Percentiles rank a stretch among this genome's conserved stretches.
Conservation (phyloP, 768 basidiomycete species). For the Kondoa subrosea region DNA sequence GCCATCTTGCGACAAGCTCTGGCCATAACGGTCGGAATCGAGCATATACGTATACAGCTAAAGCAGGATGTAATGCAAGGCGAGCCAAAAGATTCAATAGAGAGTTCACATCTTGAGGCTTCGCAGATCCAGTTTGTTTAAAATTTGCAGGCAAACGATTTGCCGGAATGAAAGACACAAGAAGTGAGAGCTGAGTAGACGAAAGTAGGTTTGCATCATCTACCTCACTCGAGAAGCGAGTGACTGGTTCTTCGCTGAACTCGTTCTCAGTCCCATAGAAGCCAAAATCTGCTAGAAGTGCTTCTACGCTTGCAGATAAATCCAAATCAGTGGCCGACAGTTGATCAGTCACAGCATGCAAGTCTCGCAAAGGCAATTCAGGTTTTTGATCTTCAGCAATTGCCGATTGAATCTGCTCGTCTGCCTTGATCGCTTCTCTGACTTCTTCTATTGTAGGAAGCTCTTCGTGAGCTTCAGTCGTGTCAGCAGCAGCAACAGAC, state of each 20-base stretch:
- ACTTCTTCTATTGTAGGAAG: background rate
- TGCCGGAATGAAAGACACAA: constrained; percentile 3
- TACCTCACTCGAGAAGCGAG: background rate
- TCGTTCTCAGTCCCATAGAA: background rate
- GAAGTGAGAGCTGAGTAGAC: background rate
- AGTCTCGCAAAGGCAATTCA: background rate
- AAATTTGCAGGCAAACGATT: constrained; percentile 1
- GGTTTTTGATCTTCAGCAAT: background rate
- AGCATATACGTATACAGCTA: constrained; percentile 47
- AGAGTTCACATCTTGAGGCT: constrained; percentile 8
- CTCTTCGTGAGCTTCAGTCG: no score
- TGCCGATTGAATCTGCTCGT: background rate
- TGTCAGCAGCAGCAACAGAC: no score
- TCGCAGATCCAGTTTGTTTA: background rate
- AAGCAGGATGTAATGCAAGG: constrained; percentile 45
- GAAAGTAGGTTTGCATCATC: constrained; percentile 10
- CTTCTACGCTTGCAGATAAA: background rate
- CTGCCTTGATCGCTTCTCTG: background rate
- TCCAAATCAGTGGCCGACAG: background rate
- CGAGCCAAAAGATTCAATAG: constrained; percentile 45
- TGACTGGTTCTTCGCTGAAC: background rate
- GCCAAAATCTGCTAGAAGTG: background rate
- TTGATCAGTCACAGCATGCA: background rate
- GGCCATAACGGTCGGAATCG: constrained; percentile 59
- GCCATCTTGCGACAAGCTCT: constrained; percentile 68